These are phyloP conservation scores for Boehmeria nivea DNA, from an alignment of 306 rosid genomes.

Conservation along the genomic window DNA sequence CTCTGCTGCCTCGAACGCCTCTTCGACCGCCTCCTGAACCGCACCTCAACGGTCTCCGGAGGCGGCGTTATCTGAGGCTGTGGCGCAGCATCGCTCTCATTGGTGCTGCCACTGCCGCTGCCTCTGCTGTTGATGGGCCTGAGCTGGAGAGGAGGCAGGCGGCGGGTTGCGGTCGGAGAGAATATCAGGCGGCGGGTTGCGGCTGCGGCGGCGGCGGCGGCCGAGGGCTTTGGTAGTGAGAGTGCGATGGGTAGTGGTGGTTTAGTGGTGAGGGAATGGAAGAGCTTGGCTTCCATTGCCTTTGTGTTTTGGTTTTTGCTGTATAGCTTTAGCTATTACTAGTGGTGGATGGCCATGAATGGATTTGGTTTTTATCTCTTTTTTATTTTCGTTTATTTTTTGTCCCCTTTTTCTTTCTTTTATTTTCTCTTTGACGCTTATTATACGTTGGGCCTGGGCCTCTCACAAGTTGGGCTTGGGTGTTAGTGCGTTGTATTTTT, in stretches of 20 bases:
- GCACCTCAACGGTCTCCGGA: constrained; percentile 39
- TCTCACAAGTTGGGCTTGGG: no score
- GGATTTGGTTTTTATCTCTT: no score
- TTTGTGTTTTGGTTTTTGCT: neutral
- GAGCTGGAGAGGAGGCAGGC: constrained; percentile 21
- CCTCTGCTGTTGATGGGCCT: constrained; percentile 32
- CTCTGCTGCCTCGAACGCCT: constrained; percentile 38
- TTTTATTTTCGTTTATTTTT: no score
- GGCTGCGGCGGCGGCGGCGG: constrained; percentile 12
- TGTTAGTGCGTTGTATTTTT: no score
- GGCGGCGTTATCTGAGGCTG: constrained; percentile 25
- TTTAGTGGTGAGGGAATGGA: constrained; percentile 36
- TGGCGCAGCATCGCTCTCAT: constrained; percentile 2
- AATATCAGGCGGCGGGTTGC: constrained; percentile 9
- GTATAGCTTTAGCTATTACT: no score
- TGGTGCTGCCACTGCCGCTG: constrained; percentile 17
- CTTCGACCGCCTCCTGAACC: constrained; percentile 54
- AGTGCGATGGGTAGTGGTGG: constrained; percentile 35
- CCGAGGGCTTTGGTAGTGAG: constrained; percentile 25
- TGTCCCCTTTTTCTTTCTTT: no score
- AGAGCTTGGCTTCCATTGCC: constrained; percentile 45
- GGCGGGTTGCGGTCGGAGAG: constrained; percentile 2
- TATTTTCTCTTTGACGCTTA: no score
- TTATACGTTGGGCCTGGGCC: no score
- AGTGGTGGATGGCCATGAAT: neutral